Evolutionary conservation across 345 rosid genomes (phyloP).

Genomic region (Carallia pectinifolia): DNA sequence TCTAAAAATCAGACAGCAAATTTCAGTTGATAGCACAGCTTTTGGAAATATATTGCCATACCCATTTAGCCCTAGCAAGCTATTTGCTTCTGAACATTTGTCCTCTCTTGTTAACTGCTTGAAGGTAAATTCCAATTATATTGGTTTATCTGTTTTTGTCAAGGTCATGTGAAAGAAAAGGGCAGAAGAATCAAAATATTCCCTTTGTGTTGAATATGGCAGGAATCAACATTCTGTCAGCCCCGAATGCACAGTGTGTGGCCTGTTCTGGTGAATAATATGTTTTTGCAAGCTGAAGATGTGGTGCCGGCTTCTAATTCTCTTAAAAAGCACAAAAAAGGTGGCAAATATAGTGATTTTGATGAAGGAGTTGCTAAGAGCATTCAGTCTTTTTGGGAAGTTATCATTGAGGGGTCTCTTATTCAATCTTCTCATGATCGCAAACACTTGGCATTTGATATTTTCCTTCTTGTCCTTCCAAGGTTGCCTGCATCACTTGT

Average conservation of each 20-base stretch:
- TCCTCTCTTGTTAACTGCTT: conserved; percentile 61
- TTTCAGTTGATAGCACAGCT: conserved; percentile 38
- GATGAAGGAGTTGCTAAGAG: conserved; percentile 73
- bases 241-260: conserved; percentile 92
- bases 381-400: conserved; percentile 54
- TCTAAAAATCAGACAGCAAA: conserved; percentile 57
- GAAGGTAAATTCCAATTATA: conserved; percentile 53
- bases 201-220: conserved; percentile 32
- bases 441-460: conserved; percentile 83
- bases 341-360: conserved; percentile 64
- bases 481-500: conserved; percentile 73
- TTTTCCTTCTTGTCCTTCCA: conserved; percentile 75
- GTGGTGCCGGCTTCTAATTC: conserved; percentile 53
- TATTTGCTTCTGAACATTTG: conserved; percentile 74
- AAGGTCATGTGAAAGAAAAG: neutral
- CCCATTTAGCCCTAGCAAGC: conserved; percentile 64
- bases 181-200: conserved; percentile 3
- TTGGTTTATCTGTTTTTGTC: neutral
- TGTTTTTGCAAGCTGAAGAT: conserved; percentile 66
- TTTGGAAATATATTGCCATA: conserved; percentile 71
- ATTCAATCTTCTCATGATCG: conserved; percentile 91
- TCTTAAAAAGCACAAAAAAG: conserved; percentile 73
- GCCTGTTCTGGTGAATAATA: conserved; percentile 63
- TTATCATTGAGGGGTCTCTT: conserved; percentile 71
- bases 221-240: conserved; percentile 96